Evolutionary conservation across 345 rosid genomes (phyloP).

Genomic region (Dipteronia sinensis): DNA sequence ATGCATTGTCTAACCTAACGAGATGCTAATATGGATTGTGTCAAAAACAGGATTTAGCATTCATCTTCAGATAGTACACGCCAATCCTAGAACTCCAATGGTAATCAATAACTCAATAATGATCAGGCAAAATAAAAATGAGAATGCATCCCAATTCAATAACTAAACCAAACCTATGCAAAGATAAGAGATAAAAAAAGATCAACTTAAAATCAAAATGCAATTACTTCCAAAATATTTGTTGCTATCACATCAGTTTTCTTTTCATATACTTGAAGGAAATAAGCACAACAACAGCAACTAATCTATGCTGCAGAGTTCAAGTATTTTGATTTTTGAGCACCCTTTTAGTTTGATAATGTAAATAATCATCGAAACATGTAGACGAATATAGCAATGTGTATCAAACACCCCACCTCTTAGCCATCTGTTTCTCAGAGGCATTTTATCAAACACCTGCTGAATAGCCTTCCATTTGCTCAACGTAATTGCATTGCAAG

Average conservation of each 20-base stretch:
- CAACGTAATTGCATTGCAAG: not conserved
- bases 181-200: not conserved
- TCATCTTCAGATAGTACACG: not conserved
- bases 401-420: no score
- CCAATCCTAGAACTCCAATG: not conserved
- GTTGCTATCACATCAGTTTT: not conserved
- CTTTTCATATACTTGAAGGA: not conserved
- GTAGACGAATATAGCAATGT: no score
- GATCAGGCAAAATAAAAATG: no score
- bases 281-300: not conserved
- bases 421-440: not conserved
- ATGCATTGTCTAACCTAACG: not conserved
- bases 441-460: constrained; percentile 2
- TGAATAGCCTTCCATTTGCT: not conserved
- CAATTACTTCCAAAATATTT: not conserved
- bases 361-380: no score
- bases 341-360: no score
- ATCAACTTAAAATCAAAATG: not conserved
- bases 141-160: not conserved
- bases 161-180: not conserved
- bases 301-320: no score
- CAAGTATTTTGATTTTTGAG: no score
- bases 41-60: not conserved
- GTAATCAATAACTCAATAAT: not conserved
- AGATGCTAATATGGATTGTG: not conserved